These are phyloP conservation scores for Canavalia ensiformis DNA, from an alignment of 306 rosid genomes.

Conservation along the genomic window DNA sequence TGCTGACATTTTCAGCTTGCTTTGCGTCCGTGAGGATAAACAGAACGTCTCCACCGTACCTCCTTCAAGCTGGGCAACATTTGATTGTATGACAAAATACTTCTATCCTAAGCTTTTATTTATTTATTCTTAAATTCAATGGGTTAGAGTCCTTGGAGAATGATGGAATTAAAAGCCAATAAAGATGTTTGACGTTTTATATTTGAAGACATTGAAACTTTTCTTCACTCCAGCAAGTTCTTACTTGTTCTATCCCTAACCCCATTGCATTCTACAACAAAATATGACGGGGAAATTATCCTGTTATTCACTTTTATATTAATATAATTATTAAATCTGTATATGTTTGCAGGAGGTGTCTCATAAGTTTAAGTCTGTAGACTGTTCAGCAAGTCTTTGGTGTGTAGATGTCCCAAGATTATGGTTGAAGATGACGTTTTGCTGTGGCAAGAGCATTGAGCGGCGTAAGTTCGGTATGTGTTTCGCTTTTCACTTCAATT, in stretches of 20 bases:
- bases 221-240: slow-evolving; percentile 24
- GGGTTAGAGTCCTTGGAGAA: neutral
- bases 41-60: slow-evolving; percentile 51
- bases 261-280: neutral
- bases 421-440: slow-evolving; percentile 22
- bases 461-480: slow-evolving; percentile 36
- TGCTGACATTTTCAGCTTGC: slow-evolving; percentile 9
- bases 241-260: slow-evolving; percentile 16
- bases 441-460: slow-evolving; percentile 1
- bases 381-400: slow-evolving; percentile 44
- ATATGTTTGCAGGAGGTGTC: slow-evolving; percentile 51
- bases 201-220: slow-evolving; percentile 6
- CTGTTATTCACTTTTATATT: slow-evolving; percentile 11
- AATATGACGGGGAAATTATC: neutral
- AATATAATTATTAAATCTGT: neutral
- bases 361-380: slow-evolving; percentile 19
- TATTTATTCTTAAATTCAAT: slow-evolving; percentile 10
- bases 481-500: slow-evolving; percentile 30
- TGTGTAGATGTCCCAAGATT: slow-evolving; percentile 47
- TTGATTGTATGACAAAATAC: slow-evolving; percentile 70
- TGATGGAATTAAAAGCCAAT: neutral
- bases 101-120: neutral
- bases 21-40: slow-evolving; percentile 43
- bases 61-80: slow-evolving; percentile 76
- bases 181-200: neutral